phyloP scores from a whole-genome alignment of 2,329 filamentous ascomycete genomes.

The Aspergillus sp. region DNA sequence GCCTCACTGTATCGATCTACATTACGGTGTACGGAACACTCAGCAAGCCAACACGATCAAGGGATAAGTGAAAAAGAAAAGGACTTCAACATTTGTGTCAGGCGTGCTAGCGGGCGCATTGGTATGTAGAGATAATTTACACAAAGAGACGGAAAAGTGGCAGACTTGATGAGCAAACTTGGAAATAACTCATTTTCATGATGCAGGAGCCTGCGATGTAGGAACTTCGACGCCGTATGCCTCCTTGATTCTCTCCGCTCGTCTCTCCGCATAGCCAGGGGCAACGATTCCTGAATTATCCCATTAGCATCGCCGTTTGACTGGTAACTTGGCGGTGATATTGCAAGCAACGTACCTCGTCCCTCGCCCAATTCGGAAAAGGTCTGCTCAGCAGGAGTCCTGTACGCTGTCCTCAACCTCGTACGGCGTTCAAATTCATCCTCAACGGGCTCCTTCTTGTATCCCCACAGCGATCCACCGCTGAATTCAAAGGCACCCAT shows the following conservation, averaged over 20 bases:
- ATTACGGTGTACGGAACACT: too few species aligned
- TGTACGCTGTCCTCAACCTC: constrained; percentile 65
- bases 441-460: constrained; percentile 51
- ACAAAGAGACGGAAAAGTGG: constrained; percentile 9
- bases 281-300: constrained; percentile 64
- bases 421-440: constrained; percentile 76
- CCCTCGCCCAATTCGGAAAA: constrained; percentile 79
- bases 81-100: constrained; percentile 3
- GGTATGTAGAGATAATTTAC: constrained; percentile 24
- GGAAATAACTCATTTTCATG: constrained; percentile 24
- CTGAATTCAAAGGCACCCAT: constrained; percentile 66
- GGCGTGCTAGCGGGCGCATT: constrained; percentile 17
- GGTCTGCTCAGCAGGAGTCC: constrained; percentile 73
- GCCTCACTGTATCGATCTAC: too few species aligned
- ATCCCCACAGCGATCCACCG: constrained; percentile 57
- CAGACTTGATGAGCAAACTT: neutral
- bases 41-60: too few species aligned
- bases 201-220: constrained; percentile 47
- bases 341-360: constrained; percentile 58
- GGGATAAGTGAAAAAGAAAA: neutral
- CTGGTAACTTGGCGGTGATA: constrained; percentile 2
- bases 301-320: constrained; percentile 9
- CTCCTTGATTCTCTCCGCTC: constrained; percentile 74
- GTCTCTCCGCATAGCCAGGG: constrained; percentile 78
- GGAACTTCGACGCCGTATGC: constrained; percentile 84